phyloP scores from a whole-genome alignment of 106 monocot species.

The Phalaenopsis equestris region DNA sequence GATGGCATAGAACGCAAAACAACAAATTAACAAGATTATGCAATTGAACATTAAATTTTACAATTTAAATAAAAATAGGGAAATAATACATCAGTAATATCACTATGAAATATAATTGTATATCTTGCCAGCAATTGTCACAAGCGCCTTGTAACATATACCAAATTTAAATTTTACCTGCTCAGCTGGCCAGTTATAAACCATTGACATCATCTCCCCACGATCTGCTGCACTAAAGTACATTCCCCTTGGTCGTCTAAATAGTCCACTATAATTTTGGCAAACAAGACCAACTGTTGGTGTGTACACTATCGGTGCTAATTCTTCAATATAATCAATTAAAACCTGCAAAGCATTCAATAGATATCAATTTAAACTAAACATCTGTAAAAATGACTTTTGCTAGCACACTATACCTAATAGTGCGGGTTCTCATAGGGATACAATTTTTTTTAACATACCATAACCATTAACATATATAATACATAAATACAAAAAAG shows the following conservation, averaged over 20 bases:
- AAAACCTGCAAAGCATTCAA: conserved; percentile 41
- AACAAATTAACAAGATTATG: too few species aligned
- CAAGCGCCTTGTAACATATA: background rate
- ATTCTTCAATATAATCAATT: conserved; percentile 81
- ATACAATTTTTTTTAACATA: background rate
- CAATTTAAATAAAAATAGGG: background rate
- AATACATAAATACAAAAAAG: background rate
- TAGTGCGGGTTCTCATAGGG: background rate
- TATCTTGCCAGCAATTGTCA: background rate
- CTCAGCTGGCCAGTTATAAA: conserved; percentile 96
- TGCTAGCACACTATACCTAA: background rate
- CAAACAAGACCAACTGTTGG: conserved; percentile 98
- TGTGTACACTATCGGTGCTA: conserved; percentile 97
- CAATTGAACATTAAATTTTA: background rate
- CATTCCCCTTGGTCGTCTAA: conserved; percentile 96
- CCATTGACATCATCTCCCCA: conserved; percentile 99
- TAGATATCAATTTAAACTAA: background rate
- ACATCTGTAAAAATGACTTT: background rate
- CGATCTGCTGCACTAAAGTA: conserved; percentile 94
- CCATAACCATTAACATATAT: background rate
- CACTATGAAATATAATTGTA: background rate
- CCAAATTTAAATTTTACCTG: conserved; percentile 35
- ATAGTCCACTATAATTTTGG: conserved; percentile 97
- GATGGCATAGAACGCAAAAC: too few species aligned
- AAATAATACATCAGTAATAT: background rate